Evolutionary conservation across 208 protist species (phyloP).

Genomic region (Leishmania tropica): DNA sequence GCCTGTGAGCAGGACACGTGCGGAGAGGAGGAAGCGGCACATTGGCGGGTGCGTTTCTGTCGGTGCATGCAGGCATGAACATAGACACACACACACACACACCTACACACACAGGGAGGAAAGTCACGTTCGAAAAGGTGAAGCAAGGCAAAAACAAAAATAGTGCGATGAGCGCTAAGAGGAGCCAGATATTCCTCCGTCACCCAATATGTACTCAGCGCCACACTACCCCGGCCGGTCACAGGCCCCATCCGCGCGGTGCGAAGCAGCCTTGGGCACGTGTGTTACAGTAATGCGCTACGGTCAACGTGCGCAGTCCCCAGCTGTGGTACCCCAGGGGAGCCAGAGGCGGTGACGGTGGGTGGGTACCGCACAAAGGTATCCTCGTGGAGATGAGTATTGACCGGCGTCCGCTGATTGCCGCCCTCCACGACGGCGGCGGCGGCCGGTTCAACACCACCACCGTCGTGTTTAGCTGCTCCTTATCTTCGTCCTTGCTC

Average conservation of each 20-base stretch:
- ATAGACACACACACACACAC: not conserved
- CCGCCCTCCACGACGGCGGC: not conserved
- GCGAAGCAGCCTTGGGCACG: not conserved
- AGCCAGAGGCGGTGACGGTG: not conserved
- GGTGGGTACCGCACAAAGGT: conserved; percentile 19
- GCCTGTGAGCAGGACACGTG: not conserved
- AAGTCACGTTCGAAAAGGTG: not conserved
- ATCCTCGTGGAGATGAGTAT: conserved; percentile 25
- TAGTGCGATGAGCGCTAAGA: too few relatives aligned
- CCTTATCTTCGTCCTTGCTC: conserved; percentile 9
- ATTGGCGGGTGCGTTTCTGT: not conserved
- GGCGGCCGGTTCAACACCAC: conserved; percentile 7
- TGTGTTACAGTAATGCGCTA: not conserved
- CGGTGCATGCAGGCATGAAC: not conserved
- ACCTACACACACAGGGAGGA: not conserved
- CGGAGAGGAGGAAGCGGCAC: not conserved
- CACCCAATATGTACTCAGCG: too few relatives aligned
- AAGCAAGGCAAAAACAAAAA: too few relatives aligned
- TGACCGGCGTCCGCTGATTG: conserved; percentile 13
- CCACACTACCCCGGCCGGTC: too few relatives aligned
- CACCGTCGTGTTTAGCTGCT: conserved; percentile 20
- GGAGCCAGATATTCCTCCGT: too few relatives aligned
- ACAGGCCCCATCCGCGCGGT: not conserved
- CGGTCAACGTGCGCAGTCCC: not conserved
- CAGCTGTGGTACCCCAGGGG: conserved; percentile 8